Evolutionary conservation across 345 rosid genomes (phyloP).

Genomic region (Arabidopsis suecica): DNA sequence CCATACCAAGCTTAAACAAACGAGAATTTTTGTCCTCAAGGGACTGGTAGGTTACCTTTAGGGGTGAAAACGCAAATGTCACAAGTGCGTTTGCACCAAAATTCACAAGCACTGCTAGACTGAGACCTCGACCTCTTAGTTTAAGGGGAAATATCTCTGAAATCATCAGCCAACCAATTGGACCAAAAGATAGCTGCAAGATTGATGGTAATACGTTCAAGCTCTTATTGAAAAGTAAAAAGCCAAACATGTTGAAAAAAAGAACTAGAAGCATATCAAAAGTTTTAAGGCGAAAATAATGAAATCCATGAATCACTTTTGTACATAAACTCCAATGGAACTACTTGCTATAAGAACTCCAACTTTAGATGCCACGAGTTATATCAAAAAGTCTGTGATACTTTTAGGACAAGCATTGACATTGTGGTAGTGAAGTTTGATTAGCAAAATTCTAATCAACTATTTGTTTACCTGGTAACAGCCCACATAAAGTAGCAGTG

Average conservation of each 20-base stretch:
- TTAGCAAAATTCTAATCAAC: slow-evolving; percentile 22
- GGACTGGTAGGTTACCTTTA: slow-evolving; percentile 57
- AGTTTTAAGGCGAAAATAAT: neutral
- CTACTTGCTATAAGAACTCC: neutral
- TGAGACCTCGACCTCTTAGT: slow-evolving; percentile 83
- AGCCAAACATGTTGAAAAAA: slow-evolving; percentile 6
- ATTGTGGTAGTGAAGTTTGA: slow-evolving; percentile 4
- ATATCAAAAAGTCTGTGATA: slow-evolving; percentile 7
- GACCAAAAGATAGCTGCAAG: slow-evolving; percentile 93
- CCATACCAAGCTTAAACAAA: slow-evolving; percentile 12
- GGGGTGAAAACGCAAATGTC: slow-evolving; percentile 89
- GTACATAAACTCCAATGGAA: slow-evolving; percentile 1
- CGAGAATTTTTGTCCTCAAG: neutral
- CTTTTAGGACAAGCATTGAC: neutral
- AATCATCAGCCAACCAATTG: slow-evolving; percentile 98
- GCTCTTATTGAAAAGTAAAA: neutral
- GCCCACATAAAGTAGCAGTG: slow-evolving; percentile 86
- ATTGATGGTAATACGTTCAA: slow-evolving; percentile 29
- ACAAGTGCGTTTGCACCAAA: slow-evolving; percentile 96
- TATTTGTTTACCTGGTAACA: slow-evolving; percentile 85
- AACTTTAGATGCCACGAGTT: slow-evolving; percentile 15
- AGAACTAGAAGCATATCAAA: slow-evolving; percentile 21
- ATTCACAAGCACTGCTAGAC: slow-evolving; percentile 89
- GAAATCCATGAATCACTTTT: neutral
- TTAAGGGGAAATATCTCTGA: slow-evolving; percentile 91